Conservation (phyloP, 768 basidiomycete genomes). For the Trametes elegans region DNA sequence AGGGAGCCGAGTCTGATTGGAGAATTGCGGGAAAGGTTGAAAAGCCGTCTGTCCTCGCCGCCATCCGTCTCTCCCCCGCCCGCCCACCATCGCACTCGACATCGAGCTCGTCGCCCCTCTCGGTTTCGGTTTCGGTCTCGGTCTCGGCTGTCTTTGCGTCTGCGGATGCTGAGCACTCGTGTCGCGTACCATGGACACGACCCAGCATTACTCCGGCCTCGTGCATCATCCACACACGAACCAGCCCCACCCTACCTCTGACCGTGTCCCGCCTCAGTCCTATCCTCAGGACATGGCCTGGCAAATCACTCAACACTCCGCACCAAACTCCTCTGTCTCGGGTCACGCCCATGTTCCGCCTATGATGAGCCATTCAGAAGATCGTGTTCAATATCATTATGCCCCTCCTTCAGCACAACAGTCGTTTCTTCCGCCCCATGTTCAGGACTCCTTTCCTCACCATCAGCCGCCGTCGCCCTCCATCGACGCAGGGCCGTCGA, state of each 20-base stretch:
- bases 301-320: constrained; percentile 22
- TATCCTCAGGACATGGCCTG: constrained; percentile 24
- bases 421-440: constrained; percentile 14
- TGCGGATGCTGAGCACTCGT: constrained; percentile 18
- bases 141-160: background rate
- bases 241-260: constrained; percentile 22
- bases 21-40: constrained; percentile 19
- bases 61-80: constrained; percentile 17
- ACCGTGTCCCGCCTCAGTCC: constrained; percentile 18
- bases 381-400: constrained; percentile 24
- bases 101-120: constrained; percentile 1
- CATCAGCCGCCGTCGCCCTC: constrained; percentile 17
- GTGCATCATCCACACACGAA: constrained; percentile 20
- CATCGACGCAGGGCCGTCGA: constrained; percentile 9
- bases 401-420: constrained; percentile 23
- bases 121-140: too few relatives aligned
- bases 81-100: constrained; percentile 19
- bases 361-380: constrained; percentile 19
- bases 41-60: constrained; percentile 17
- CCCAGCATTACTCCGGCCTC: constrained; percentile 24
- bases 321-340: constrained; percentile 17
- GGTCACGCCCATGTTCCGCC: constrained; percentile 23
- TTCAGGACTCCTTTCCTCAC: constrained; percentile 5
- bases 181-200: constrained; percentile 22
- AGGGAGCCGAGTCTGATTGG: constrained; percentile 22